These are phyloP conservation scores for Irpex lacteus DNA, from an alignment of 1,284 basidiomycete species.

Conservation along the genomic window DNA sequence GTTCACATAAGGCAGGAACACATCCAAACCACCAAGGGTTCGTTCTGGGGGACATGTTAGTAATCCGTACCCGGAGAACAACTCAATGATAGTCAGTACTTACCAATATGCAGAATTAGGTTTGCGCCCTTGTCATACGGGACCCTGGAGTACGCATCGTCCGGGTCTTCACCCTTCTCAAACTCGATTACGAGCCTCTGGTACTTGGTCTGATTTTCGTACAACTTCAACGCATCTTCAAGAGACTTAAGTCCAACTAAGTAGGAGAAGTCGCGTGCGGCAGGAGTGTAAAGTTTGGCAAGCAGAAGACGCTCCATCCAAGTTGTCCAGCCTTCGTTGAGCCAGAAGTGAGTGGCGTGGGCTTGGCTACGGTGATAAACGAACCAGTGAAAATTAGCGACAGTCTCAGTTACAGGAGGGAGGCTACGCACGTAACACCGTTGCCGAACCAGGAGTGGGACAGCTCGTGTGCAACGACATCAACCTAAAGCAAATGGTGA, in stretches of 20 bases:
- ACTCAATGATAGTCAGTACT: conserved; percentile 16
- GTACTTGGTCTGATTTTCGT: conserved; percentile 66
- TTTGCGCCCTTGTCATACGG: conserved; percentile 81
- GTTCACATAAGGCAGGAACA: conserved; percentile 81
- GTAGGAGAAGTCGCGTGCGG: conserved; percentile 78
- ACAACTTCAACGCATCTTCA: conserved; percentile 67
- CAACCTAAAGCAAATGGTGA: conserved; percentile 28
- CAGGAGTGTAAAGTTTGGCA: conserved; percentile 72
- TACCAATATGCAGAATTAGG: conserved; percentile 69
- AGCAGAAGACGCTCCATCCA: conserved; percentile 90
- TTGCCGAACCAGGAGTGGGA: conserved; percentile 88
- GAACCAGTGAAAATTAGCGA: background rate
- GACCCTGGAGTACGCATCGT: conserved; percentile 73
- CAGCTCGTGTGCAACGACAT: conserved; percentile 81
- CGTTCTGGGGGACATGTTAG: conserved; percentile 47
- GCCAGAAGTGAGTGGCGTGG: conserved; percentile 82
- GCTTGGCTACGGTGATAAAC: conserved; percentile 45
- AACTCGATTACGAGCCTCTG: conserved; percentile 88
- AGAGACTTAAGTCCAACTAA: conserved; percentile 78
- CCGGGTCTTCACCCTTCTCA: conserved; percentile 81
- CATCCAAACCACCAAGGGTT: conserved; percentile 83
- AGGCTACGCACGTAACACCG: too few relatives aligned
- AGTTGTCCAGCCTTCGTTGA: conserved; percentile 94
- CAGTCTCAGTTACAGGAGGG: too few relatives aligned
- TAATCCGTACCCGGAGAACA: background rate